These are phyloP conservation scores for Mycosphaerella sp. DNA, from an alignment of 2,329 filamentous ascomycete species.

Conservation along the genomic window DNA sequence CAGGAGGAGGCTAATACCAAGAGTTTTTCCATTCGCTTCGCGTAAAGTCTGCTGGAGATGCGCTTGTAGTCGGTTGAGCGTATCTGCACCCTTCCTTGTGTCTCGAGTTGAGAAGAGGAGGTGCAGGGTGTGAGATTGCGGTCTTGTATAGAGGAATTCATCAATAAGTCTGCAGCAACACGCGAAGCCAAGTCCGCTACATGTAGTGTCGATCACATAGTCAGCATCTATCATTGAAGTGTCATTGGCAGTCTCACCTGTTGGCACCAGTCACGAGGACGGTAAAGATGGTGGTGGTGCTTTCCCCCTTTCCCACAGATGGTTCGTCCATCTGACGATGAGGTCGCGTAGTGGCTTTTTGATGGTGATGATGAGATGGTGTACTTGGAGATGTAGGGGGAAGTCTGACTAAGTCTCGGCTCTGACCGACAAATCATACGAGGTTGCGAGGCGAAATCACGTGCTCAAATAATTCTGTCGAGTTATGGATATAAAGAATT, in stretches of 20 bases:
- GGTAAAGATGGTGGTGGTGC: constrained; percentile 34
- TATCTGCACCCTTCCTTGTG: constrained; percentile 65
- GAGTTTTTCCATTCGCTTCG: constrained; percentile 33
- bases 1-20: constrained; percentile 38
- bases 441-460: not conserved
- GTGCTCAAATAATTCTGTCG: not conserved
- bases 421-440: not conserved
- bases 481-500: too few relatives aligned
- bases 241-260: constrained; percentile 51
- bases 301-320: constrained; percentile 6
- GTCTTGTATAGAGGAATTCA: constrained; percentile 70
- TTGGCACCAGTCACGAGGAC: constrained; percentile 81
- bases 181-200: constrained; percentile 80
- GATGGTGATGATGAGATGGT: too few relatives aligned
- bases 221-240: not conserved
- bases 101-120: constrained; percentile 81
- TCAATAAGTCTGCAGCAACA: constrained; percentile 81
- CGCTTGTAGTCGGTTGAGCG: constrained; percentile 47
- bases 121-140: constrained; percentile 62
- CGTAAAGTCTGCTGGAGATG: constrained; percentile 51
- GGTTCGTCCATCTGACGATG: constrained; percentile 10
- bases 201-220: not conserved
- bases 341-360: not conserved
- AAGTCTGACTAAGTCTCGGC: not conserved
- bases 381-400: too few relatives aligned